Evolutionary conservation across 495 filamentous ascomycete genomes (phyloP).

Genomic region (Melanomma pulvis-pyrius): DNA sequence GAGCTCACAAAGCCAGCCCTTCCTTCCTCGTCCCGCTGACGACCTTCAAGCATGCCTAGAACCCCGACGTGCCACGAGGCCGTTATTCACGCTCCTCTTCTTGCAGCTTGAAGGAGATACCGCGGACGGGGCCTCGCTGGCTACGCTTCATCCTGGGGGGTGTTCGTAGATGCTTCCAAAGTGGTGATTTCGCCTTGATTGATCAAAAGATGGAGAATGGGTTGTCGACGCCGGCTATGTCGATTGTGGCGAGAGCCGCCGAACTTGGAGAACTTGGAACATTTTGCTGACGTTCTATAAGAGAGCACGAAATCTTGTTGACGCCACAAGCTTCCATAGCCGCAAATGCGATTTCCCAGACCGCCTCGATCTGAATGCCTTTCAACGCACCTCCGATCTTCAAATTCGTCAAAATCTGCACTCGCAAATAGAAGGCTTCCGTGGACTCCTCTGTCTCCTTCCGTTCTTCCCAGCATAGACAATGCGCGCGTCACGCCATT

Average conservation of each 20-base stretch:
- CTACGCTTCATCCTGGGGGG: slow-evolving; percentile 87
- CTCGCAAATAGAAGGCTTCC: not conserved
- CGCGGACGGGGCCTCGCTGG: slow-evolving; percentile 96
- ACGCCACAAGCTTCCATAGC: not conserved
- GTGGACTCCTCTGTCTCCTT: not conserved
- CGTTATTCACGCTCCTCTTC: slow-evolving; percentile 98
- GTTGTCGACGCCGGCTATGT: too few species aligned
- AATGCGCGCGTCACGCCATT: not conserved
- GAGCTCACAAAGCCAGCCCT: slow-evolving; percentile 94
- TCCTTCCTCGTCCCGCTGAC: slow-evolving; percentile 70
- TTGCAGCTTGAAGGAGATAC: slow-evolving; percentile 99
- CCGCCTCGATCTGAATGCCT: not conserved
- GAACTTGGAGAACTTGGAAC: too few species aligned
- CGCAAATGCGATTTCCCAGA: not conserved
- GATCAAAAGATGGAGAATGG: too few species aligned
- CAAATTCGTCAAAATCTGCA: not conserved
- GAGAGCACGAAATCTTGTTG: too few species aligned
- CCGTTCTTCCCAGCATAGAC: not conserved
- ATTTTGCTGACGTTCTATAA: too few species aligned
- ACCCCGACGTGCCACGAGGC: slow-evolving; percentile 93
- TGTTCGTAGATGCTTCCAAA: too few species aligned
- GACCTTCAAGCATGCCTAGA: slow-evolving; percentile 95
- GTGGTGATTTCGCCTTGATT: too few species aligned
- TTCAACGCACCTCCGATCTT: not conserved
- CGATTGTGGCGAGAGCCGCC: too few species aligned